Percentiles rank a stretch among this genome's conserved stretches.
Conservation (phyloP, 768 basidiomycete genomes). For the Tylopilus sp. region DNA sequence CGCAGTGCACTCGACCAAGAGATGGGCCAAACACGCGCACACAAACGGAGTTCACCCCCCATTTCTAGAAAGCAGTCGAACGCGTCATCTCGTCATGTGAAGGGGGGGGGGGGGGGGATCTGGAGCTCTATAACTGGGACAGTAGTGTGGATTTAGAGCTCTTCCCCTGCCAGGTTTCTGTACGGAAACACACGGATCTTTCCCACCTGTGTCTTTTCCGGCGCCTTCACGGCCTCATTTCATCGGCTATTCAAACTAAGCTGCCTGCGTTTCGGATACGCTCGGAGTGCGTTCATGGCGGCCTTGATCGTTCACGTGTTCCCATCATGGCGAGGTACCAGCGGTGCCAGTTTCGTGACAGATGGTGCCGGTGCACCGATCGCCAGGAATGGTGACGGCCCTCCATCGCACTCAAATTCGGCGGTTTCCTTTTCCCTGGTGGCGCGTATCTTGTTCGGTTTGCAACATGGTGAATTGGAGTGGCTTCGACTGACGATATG, state of each 20-base stretch:
- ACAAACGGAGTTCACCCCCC: slow-evolving; percentile 9
- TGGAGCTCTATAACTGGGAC: slow-evolving; percentile 8
- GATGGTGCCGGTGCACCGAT: slow-evolving; percentile 10
- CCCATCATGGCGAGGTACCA: slow-evolving; percentile 1
- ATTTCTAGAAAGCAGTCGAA: slow-evolving; percentile 4
- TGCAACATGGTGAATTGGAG: slow-evolving; percentile 11
- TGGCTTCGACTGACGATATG: not conserved
- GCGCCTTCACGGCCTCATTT: slow-evolving; percentile 5
- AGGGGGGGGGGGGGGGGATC: too few relatives aligned
- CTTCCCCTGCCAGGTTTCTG: not conserved
- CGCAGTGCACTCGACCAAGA: not conserved
- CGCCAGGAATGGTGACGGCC: slow-evolving; percentile 6
- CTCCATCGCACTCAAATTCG: slow-evolving; percentile 2
- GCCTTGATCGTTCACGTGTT: slow-evolving; percentile 7
- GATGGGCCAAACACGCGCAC: slow-evolving; percentile 21
- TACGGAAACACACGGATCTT: not conserved
- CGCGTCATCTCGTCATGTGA: not conserved
- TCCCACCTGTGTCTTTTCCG: too few relatives aligned
- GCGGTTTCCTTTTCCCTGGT: slow-evolving; percentile 1
- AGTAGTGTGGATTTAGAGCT: slow-evolving; percentile 2
- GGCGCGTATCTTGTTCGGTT: slow-evolving; percentile 12
- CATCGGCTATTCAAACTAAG: slow-evolving; percentile 7
- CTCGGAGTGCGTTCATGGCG: slow-evolving; percentile 8
- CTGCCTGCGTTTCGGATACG: slow-evolving; percentile 9
- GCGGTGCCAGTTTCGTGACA: slow-evolving; percentile 11